phyloP scores from a whole-genome alignment of 2,329 filamentous ascomycete species.

The Diaporthe ampelina region DNA sequence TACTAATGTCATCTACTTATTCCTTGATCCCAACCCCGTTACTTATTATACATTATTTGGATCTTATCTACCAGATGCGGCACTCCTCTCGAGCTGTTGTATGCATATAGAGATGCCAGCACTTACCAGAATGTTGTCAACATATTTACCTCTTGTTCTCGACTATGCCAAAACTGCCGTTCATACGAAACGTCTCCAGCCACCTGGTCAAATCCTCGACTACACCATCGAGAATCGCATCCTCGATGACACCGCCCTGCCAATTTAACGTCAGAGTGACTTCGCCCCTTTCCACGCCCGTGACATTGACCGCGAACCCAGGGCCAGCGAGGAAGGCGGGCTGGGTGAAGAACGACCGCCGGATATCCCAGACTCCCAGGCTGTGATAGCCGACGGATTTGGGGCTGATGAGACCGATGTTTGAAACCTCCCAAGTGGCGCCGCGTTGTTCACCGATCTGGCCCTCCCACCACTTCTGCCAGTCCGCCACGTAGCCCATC shows the following conservation, averaged over 20 bases:
- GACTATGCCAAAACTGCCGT: slow-evolving; percentile 44
- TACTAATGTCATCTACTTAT: background rate
- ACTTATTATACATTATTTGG: background rate
- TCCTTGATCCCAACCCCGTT: background rate
- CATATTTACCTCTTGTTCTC: background rate
- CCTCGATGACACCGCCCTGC: slow-evolving; percentile 61
- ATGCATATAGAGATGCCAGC: background rate
- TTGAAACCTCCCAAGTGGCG: slow-evolving; percentile 66
- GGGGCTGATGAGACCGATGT: slow-evolving; percentile 59
- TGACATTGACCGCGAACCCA: slow-evolving; percentile 61
- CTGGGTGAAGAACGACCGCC: slow-evolving; percentile 65
- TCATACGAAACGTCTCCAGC: slow-evolving; percentile 46
- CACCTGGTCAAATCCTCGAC: slow-evolving; percentile 53
- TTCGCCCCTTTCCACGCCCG: slow-evolving; percentile 57
- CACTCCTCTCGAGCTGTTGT: too few species aligned
- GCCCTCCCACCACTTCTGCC: slow-evolving; percentile 54
- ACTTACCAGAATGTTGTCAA: background rate
- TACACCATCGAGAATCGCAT: slow-evolving; percentile 54
- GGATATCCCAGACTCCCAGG: slow-evolving; percentile 52
- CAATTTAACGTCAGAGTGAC: slow-evolving; percentile 62
- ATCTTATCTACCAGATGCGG: background rate
- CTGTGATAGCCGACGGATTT: slow-evolving; percentile 28
- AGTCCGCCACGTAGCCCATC: slow-evolving; percentile 59
- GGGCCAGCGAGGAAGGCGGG: slow-evolving; percentile 59
- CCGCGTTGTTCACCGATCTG: slow-evolving; percentile 59